A percentile compares a stretch with the other conserved stretches of the same genome.
Conservation (phyloP, 805 yeast species). For the Kuraishia piskuri region DNA sequence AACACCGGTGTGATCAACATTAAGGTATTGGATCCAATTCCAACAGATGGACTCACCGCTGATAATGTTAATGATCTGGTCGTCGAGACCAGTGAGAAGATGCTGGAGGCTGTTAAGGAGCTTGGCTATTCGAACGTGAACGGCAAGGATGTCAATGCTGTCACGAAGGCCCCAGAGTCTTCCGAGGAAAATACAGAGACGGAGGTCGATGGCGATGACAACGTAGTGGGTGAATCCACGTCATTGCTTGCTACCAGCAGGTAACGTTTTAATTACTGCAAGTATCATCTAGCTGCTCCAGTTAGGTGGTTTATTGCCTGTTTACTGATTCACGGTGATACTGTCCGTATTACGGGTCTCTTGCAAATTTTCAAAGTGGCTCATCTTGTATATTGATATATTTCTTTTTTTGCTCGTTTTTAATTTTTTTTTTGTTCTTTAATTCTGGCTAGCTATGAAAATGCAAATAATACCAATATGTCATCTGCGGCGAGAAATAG, state of each 20-base stretch:
- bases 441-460: neutral
- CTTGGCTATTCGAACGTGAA: conserved; percentile 33
- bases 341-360: neutral
- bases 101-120: conserved; percentile 35
- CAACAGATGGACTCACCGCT: conserved; percentile 59
- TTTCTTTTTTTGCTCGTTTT: neutral
- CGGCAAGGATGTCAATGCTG: conserved; percentile 10
- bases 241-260: neutral
- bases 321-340: too few relatives aligned
- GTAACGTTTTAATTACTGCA: neutral
- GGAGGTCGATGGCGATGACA: conserved; percentile 60
- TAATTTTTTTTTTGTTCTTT: too few relatives aligned
- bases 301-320: too few relatives aligned
- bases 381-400: neutral
- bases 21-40: conserved; percentile 74
- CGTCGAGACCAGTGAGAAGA: conserved; percentile 43
- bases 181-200: conserved; percentile 13
- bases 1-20: conserved; percentile 69
- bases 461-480: too few relatives aligned
- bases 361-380: neutral
- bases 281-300: too few relatives aligned
- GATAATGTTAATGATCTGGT: conserved; percentile 63
- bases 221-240: conserved; percentile 26
- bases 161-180: neutral
- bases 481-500: too few relatives aligned